phyloP scores from a whole-genome alignment of 2,329 filamentous ascomycete species.

The Aspergillus candidus region DNA sequence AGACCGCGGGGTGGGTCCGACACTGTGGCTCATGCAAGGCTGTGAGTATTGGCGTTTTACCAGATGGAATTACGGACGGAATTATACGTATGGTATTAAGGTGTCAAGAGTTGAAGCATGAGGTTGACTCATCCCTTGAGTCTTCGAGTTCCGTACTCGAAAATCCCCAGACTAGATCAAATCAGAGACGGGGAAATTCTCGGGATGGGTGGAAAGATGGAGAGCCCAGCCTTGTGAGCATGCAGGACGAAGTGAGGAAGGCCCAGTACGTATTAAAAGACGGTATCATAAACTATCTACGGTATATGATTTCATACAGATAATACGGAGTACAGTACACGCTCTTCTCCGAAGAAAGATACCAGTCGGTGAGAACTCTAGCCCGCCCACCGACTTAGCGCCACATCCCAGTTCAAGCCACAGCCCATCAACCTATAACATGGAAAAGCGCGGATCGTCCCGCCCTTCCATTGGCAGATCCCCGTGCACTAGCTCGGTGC shows the following conservation, averaged over 20 bases:
- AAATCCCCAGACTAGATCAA: no score
- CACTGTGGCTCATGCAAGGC: slow-evolving; percentile 18
- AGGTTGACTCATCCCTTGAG: no score
- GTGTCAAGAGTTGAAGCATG: neutral
- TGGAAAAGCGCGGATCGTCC: slow-evolving; percentile 13
- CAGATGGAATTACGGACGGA: neutral
- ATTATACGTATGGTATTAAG: neutral
- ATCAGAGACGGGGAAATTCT: no score
- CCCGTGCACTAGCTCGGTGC: slow-evolving; percentile 3
- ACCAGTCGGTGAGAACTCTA: slow-evolving; percentile 16
- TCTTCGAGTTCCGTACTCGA: no score
- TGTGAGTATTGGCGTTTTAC: slow-evolving; percentile 4
- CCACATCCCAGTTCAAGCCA: slow-evolving; percentile 18
- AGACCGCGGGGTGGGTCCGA: slow-evolving; percentile 5
- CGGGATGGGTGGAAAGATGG: neutral
- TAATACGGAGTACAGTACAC: neutral
- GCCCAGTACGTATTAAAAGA: neutral
- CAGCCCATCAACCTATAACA: slow-evolving; percentile 13
- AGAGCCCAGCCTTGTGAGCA: no score
- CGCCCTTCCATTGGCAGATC: slow-evolving; percentile 15
- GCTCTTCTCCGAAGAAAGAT: slow-evolving; percentile 10
- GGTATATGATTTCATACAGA: neutral
- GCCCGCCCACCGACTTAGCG: slow-evolving; percentile 6
- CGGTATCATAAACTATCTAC: neutral
- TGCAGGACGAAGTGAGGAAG: no score